A percentile compares a stretch with the other conserved stretches of the same genome.
These are phyloP conservation scores for Glaciozyma martinii DNA, from an alignment of 768 basidiomycete genomes.

Conservation along the genomic window DNA sequence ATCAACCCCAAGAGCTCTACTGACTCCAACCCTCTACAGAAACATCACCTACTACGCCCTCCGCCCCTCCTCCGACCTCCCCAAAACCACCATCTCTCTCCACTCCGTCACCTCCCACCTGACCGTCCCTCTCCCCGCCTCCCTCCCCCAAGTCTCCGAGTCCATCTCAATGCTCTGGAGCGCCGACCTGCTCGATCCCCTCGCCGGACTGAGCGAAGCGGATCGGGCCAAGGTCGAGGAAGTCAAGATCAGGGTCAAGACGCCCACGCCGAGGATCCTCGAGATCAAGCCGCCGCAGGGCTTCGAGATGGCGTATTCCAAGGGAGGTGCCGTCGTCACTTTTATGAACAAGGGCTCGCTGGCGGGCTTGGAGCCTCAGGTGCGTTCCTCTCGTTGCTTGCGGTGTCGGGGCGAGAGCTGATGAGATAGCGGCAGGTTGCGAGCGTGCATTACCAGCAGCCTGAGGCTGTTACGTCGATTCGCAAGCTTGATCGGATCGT, in stretches of 20 bases:
- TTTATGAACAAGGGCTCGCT: constrained; percentile 2
- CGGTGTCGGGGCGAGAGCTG: background rate
- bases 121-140: constrained; percentile 15
- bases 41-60: constrained; percentile 16
- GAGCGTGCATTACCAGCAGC: constrained; percentile 67
- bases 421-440: constrained; percentile 20
- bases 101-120: constrained; percentile 13
- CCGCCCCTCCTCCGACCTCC: constrained; percentile 4
- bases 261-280: constrained; percentile 15
- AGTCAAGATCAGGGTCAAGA: constrained; percentile 30
- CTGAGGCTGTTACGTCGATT: constrained; percentile 71
- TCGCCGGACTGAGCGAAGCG: constrained; percentile 2
- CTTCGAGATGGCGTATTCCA: constrained; percentile 8
- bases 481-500: constrained; percentile 61
- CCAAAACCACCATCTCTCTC: constrained; percentile 12
- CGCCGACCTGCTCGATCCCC: constrained; percentile 30
- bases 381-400: background rate
- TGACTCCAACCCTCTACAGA: background rate
- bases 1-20: background rate
- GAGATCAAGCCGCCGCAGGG: constrained; percentile 1
- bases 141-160: constrained; percentile 28
- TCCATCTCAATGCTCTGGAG: constrained; percentile 30
- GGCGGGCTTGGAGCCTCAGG: constrained; percentile 5
- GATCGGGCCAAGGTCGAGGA: constrained; percentile 12
- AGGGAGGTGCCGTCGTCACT: constrained; percentile 12